Conservation (phyloP, 2,329 filamentous ascomycete species). For the Sporothrix pseudoabietina region DNA sequence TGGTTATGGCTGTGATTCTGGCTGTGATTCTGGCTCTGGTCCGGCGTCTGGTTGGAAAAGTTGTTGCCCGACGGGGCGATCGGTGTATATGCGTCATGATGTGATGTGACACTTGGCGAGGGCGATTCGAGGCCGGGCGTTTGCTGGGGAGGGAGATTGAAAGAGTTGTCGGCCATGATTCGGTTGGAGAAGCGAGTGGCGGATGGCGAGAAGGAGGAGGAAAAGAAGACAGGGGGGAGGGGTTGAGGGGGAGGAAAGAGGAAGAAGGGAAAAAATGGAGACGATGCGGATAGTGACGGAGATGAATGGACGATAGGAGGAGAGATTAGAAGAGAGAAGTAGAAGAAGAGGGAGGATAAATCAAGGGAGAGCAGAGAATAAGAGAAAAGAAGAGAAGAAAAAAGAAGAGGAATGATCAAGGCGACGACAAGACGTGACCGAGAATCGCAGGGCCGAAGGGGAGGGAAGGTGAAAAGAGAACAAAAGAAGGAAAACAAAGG, state of each 20-base stretch:
- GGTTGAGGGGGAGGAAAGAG: not conserved
- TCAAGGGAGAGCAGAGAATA: not conserved
- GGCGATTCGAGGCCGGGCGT: constrained; percentile 33
- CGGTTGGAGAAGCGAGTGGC: not conserved
- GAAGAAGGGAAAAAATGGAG: not conserved
- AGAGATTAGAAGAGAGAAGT: not conserved
- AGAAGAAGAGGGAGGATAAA: not conserved
- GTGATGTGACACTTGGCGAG: not conserved
- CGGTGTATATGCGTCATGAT: constrained; percentile 21
- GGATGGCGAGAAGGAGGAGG: not conserved
- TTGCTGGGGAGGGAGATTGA: constrained; percentile 13
- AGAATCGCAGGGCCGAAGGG: not conserved
- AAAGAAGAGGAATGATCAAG: not conserved
- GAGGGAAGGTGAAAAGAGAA: not conserved
- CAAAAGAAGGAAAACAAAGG: constrained; percentile 11
- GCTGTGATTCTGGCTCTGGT: not conserved
- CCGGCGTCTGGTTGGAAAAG: not conserved
- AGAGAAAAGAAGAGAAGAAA: not conserved
- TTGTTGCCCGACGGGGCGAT: constrained; percentile 19
- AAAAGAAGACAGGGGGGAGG: constrained; percentile 2
- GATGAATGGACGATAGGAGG: not conserved
- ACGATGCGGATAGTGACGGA: constrained; percentile 4
- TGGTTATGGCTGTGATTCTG: constrained; percentile 23
- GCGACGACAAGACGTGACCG: not conserved
- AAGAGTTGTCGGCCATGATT: constrained; percentile 25